Percentiles rank a stretch among this genome's conserved stretches.
These are phyloP conservation scores for Monosporozyma aquatica DNA, from an alignment of 805 yeast species.

Conservation along the genomic window DNA sequence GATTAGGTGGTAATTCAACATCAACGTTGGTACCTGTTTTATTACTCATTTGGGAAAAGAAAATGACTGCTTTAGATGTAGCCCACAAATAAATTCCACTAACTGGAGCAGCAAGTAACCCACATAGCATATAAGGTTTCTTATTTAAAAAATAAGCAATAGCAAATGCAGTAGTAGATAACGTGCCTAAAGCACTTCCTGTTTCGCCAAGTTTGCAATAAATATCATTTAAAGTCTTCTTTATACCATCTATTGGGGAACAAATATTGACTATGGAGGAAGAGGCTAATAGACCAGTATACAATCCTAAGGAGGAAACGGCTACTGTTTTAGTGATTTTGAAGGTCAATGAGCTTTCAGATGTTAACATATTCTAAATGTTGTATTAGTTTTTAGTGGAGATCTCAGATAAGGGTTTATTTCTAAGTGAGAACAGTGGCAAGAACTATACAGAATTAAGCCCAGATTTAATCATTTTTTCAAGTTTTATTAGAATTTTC, in stretches of 20 bases:
- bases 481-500: too few species aligned
- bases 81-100: slow-evolving; percentile 9
- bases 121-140: slow-evolving; percentile 6
- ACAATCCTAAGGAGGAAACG: slow-evolving; percentile 56
- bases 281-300: slow-evolving; percentile 39
- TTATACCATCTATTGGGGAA: slow-evolving; percentile 14
- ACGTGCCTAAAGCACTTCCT: slow-evolving; percentile 33
- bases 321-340: slow-evolving; percentile 33
- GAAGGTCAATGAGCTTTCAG: not conserved
- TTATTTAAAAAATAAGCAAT: slow-evolving; percentile 34
- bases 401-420: too few species aligned
- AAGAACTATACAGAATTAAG: too few species aligned
- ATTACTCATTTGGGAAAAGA: not conserved
- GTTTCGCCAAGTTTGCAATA: slow-evolving; percentile 17
- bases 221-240: slow-evolving; percentile 14
- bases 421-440: too few species aligned
- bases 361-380: not conserved
- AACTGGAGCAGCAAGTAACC: slow-evolving; percentile 10
- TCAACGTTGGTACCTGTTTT: slow-evolving; percentile 1
- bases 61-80: not conserved
- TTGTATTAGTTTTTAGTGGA: not conserved
- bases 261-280: slow-evolving; percentile 30
- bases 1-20: slow-evolving; percentile 10
- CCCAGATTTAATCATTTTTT: too few species aligned
- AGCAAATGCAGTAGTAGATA: slow-evolving; percentile 44